Conservation (phyloP, 768 basidiomycete species). For the Pleurotus citrinopileatus region DNA sequence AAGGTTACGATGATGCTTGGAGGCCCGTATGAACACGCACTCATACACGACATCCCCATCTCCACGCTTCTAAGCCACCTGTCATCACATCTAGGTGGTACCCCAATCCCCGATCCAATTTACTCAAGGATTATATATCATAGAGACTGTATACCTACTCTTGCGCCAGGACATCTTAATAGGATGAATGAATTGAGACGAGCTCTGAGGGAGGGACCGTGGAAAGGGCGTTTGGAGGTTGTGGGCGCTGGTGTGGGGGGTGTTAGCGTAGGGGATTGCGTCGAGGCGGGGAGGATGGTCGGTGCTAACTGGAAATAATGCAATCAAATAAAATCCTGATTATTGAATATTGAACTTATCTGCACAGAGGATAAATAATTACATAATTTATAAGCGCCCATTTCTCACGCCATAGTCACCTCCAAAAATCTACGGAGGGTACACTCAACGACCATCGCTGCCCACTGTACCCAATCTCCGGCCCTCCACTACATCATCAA, state of each 20-base stretch:
- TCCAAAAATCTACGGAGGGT: not conserved
- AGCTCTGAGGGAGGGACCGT: constrained; percentile 33
- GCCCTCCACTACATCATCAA: constrained; percentile 3
- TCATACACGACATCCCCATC: constrained; percentile 21
- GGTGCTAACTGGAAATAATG: constrained; percentile 35
- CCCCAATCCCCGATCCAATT: constrained; percentile 51
- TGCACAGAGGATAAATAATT: too few species aligned
- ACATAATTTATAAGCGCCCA: not conserved
- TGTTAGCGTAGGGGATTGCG: constrained; percentile 84
- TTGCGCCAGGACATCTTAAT: constrained; percentile 65
- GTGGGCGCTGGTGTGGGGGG: constrained; percentile 86
- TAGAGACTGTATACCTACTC: constrained; percentile 74
- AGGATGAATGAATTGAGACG: constrained; percentile 60
- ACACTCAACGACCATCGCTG: constrained; percentile 2
- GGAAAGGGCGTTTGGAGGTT: constrained; percentile 56
- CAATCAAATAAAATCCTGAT: not conserved
- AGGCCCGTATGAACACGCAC: constrained; percentile 55
- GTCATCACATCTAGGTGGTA: constrained; percentile 40
- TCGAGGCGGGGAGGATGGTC: constrained; percentile 66
- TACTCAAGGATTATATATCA: constrained; percentile 54
- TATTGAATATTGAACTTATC: too few species aligned
- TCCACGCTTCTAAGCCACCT: constrained; percentile 32
- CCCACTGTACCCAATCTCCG: not conserved
- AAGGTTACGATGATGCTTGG: constrained; percentile 93
- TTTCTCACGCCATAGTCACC: not conserved